A percentile compares a stretch with the other conserved stretches of the same genome.
Evolutionary conservation across 345 rosid genomes (phyloP).

Genomic region (Camelina hispida): DNA sequence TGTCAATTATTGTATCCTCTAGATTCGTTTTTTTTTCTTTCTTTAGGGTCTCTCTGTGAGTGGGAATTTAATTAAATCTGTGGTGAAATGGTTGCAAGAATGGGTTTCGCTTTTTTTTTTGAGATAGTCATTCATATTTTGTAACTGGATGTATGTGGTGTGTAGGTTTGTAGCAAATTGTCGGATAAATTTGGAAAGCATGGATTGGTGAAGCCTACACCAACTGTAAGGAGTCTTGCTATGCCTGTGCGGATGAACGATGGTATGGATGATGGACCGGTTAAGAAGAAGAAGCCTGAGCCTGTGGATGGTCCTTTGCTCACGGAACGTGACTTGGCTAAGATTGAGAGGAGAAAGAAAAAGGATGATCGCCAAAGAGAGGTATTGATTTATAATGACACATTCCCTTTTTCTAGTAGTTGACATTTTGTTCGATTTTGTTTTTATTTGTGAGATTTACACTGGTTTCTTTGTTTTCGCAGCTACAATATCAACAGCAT

Average conservation of each 20-base stretch:
- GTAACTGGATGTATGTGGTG: conserved; percentile 11
- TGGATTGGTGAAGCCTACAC: conserved; percentile 76
- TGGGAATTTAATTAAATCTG: not conserved
- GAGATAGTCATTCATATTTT: not conserved
- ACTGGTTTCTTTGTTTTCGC: conserved; percentile 35
- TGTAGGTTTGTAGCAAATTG: conserved; percentile 77
- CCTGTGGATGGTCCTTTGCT: conserved; percentile 77
- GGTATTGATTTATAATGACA: conserved; percentile 42
- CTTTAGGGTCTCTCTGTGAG: not conserved
- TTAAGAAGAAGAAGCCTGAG: conserved; percentile 97
- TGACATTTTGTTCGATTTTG: not conserved
- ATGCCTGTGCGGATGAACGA: conserved; percentile 93
- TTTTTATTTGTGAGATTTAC: conserved; percentile 1
- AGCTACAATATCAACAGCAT: conserved; percentile 92
- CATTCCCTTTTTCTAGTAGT: not conserved
- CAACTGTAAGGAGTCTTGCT: conserved; percentile 84
- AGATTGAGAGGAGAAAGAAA: conserved; percentile 89
- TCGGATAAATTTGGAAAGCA: conserved; percentile 92
- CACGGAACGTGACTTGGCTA: conserved; percentile 78
- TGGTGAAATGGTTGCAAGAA: not conserved
- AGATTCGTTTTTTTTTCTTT: conserved; percentile 1
- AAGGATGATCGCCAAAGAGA: conserved; percentile 98
- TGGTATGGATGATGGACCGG: conserved; percentile 95
- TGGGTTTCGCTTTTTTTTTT: conserved; percentile 4
- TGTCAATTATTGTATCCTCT: not conserved